Evolutionary conservation across 2,329 filamentous ascomycete genomes (phyloP).

Genomic region (Xylaria sp.): DNA sequence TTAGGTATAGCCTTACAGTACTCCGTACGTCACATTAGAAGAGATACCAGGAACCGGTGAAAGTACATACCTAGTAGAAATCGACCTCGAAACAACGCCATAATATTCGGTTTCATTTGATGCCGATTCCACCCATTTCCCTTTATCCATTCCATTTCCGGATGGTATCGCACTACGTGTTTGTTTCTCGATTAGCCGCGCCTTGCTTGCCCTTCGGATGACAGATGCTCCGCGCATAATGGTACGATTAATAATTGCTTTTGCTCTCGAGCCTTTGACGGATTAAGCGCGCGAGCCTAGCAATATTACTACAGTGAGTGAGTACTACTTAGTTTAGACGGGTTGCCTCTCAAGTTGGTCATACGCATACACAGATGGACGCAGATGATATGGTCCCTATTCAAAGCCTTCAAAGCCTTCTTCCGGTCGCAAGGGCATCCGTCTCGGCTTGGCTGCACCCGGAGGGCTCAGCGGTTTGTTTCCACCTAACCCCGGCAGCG

Average conservation of each 20-base stretch:
- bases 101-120: not conserved
- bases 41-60: not conserved
- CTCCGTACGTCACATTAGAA: no score
- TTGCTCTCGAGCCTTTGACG: constrained; percentile 13
- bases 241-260: constrained; percentile 32
- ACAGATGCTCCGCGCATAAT: constrained; percentile 20
- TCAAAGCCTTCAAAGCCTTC: not conserved
- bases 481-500: constrained; percentile 17
- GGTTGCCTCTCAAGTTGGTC: constrained; percentile 9
- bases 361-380: not conserved
- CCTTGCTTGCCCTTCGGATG: constrained; percentile 17
- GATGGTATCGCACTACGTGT: not conserved
- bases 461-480: constrained; percentile 26
- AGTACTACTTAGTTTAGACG: not conserved
- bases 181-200: constrained; percentile 18
- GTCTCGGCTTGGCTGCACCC: constrained; percentile 28
- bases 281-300: constrained; percentile 16
- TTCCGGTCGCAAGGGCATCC: constrained; percentile 16
- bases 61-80: no score
- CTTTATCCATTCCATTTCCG: not conserved
- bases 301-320: no score
- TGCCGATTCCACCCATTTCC: not conserved
- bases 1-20: no score
- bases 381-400: constrained; percentile 2
- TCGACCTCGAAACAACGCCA: not conserved